These are phyloP conservation scores for Astragalus glycyphyllos DNA, from an alignment of 306 rosid genomes.

Conservation along the genomic window DNA sequence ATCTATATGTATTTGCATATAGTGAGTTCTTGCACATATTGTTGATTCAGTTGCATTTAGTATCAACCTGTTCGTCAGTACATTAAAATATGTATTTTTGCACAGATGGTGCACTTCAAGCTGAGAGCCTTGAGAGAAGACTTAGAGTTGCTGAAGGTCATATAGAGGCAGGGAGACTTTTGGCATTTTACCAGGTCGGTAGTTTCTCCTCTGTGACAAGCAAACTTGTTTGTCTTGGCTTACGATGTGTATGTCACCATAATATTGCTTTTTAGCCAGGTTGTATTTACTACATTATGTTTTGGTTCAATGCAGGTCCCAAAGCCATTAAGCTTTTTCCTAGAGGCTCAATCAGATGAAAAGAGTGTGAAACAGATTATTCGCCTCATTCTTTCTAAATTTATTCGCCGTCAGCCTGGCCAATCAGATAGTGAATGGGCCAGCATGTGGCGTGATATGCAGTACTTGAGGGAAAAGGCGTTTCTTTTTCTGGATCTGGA, in stretches of 20 bases:
- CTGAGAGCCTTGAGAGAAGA: conserved; percentile 67
- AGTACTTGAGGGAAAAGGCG: conserved; percentile 82
- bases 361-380: conserved; percentile 94
- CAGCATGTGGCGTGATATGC: conserved; percentile 98
- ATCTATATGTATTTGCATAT: conserved; percentile 25
- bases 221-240: conserved; percentile 26
- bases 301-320: conserved; percentile 73
- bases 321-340: conserved; percentile 83
- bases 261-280: conserved; percentile 35
- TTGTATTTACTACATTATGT: conserved; percentile 34
- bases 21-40: conserved; percentile 33
- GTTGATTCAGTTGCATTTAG: conserved; percentile 34
- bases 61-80: conserved; percentile 14
- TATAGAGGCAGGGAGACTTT: conserved; percentile 93
- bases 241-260: conserved; percentile 8
- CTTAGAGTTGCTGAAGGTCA: conserved; percentile 85
- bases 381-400: conserved; percentile 95
- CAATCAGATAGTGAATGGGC: conserved; percentile 98
- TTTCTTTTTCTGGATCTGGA: conserved; percentile 89
- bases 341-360: conserved; percentile 74
- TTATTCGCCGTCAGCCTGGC: conserved; percentile 87
- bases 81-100: conserved; percentile 38
- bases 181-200: conserved; percentile 88
- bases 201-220: conserved; percentile 25
- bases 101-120: conserved; percentile 57